Base-by-base conservation (phyloP, 768 basidiomycete genomes). In the Omphalotus guepiniiformis region DNA sequence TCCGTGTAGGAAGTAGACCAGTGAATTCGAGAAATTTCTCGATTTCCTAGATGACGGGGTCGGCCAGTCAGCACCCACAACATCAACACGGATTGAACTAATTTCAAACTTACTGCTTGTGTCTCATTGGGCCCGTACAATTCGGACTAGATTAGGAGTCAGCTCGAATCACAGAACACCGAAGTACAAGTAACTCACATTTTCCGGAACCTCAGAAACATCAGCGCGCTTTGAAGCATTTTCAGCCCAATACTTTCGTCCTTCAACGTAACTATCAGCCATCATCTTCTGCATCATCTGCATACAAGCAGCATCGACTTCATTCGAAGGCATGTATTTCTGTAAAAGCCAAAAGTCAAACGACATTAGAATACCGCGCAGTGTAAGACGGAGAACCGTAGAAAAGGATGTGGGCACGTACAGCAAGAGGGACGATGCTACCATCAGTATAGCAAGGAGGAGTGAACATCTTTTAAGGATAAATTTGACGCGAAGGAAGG, bases 11-110 rank as follows among this genome's bases (percentile, higher is more conserved):
- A 16, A 46, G 44, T 11, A 46, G 35, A 11, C 11, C 44, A 9
- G 44, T 46, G 13, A 46, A 46, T 21, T 46, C 44, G 6, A 46
- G 25, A 27, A 46, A 46, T 19, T 46, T 46, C 28, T 46, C 44
- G 9, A 46, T 21, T 27, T 46, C 44, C 44, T 46, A 36, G 5
- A 15, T 13, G 18, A 1, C n/a, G n/a, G n/a, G n/a, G n/a, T 1
- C 23, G 19, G 13, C 2, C n/a, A 29, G 12, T 42, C 27, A 22
- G 16, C 8, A 8, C 26, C n/a, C n/a, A n/a, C n/a, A n/a, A n/a
- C n/a, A n/a, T n/a, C n/a, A n/a, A n/a, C n/a, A n/a, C n/a, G n/a
- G n/a, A n/a, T n/a, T n/a, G n/a, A n/a, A n/a, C n/a, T n/a, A n/a
- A n/a, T n/a, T n/a, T n/a, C n/a, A n/a, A 9, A 41, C 44, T 35